A percentile compares a stretch with the other conserved stretches of the same genome.
Conservation (phyloP, 225 moss, liverwort and hornwort genomes). For the Pseudoscleropodium purum region DNA sequence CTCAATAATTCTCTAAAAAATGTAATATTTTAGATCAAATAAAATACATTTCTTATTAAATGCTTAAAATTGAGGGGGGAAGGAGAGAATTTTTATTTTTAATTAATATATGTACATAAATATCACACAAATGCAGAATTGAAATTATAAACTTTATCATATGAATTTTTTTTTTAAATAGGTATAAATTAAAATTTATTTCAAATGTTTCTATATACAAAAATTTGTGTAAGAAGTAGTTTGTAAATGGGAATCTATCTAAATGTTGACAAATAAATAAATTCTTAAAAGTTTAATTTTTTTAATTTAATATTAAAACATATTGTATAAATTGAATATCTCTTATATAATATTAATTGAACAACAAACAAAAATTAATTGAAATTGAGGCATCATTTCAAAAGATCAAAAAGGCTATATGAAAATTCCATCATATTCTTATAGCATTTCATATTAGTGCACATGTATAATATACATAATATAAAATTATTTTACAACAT, state of each 20-base stretch:
- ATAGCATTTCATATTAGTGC: neutral
- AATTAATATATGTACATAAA: neutral
- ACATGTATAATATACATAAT: no score
- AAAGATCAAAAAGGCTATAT: neutral
- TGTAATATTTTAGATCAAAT: neutral
- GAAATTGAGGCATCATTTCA: no score
- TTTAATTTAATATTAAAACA: no score
- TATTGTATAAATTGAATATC: neutral
- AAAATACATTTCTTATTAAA: neutral
- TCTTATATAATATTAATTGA: no score
- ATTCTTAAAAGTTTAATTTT: no score
- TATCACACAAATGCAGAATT: neutral
- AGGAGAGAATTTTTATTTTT: no score
- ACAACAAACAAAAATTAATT: neutral
- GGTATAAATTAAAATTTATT: neutral
- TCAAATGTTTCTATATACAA: no score
- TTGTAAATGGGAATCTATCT: neutral
- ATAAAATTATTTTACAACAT: neutral
- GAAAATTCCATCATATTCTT: neutral
- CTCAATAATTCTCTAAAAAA: neutral
- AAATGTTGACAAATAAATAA: neutral
- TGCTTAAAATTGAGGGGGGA: no score
- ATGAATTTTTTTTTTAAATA: neutral
- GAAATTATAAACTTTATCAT: neutral
- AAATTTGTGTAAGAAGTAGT: no score